phyloP scores from a whole-genome alignment of 352 stramenopile genomes.

The Globisporangium cederbergense region DNA sequence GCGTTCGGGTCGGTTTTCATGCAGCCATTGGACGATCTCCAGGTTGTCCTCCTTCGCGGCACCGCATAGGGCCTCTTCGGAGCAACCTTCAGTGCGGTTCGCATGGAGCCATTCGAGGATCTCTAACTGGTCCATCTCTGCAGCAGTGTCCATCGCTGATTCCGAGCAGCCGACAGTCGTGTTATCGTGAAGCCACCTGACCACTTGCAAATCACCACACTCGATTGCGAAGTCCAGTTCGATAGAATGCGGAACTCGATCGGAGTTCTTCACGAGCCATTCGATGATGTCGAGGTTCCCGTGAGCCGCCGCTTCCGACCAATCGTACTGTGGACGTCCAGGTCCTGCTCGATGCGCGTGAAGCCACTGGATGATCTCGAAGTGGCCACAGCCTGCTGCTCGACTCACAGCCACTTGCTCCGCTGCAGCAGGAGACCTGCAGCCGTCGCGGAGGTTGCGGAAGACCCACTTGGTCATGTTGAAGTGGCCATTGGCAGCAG shows the following conservation, averaged over 20 bases:
- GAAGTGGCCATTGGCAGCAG: neutral
- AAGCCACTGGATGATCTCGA: conserved; percentile 1
- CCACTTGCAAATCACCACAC: neutral
- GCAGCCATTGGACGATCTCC: neutral
- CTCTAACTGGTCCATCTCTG: neutral
- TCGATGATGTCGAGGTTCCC: neutral
- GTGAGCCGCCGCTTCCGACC: neutral
- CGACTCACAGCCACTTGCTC: neutral
- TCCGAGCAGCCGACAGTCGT: neutral
- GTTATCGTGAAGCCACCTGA: neutral
- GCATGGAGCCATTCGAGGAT: neutral
- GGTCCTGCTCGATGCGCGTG: neutral
- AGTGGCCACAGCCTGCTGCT: neutral
- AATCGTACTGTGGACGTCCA: neutral
- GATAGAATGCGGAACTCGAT: neutral
- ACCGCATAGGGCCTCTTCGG: neutral
- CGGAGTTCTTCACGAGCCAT: neutral
- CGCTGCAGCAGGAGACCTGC: neutral
- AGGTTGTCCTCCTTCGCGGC: neutral
- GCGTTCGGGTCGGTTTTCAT: neutral
- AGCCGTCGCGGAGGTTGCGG: neutral
- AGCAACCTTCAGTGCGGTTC: neutral
- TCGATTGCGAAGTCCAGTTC: neutral
- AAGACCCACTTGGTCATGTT: neutral
- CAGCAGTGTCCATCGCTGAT: neutral